These are phyloP conservation scores for Galeopsis tetrahit DNA, from an alignment of 257 asterid species.

Conservation along the genomic window DNA sequence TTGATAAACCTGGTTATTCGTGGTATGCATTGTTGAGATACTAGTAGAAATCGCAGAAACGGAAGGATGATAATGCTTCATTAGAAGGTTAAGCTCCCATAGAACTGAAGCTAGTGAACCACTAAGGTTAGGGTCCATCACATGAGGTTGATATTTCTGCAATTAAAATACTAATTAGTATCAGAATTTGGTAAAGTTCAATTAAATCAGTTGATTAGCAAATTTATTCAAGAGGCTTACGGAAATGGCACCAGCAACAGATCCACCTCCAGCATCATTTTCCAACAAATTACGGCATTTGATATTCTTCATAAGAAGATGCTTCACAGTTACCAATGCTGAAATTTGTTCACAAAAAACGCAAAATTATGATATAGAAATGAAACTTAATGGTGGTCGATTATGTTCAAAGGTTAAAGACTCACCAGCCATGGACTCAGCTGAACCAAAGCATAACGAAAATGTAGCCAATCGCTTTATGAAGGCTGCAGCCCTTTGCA, in stretches of 20 bases:
- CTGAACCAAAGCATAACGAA: conserved; percentile 75
- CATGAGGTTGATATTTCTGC: conserved; percentile 88
- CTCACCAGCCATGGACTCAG: conserved; percentile 95
- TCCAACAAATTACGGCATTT: conserved; percentile 90
- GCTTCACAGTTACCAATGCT: conserved; percentile 88
- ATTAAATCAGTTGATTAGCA: no score
- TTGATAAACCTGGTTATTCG: conserved; percentile 62
- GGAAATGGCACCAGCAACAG: conserved; percentile 90
- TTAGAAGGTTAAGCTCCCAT: conserved; percentile 92
- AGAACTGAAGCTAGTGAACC: conserved; percentile 97
- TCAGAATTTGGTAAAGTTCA: neutral
- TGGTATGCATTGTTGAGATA: conserved; percentile 65
- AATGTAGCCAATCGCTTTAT: conserved; percentile 84
- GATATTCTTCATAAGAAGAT: conserved; percentile 82
- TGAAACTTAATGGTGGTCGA: neutral
- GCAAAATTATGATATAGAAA: conserved; percentile 10
- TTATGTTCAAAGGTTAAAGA: neutral
- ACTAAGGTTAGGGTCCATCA: conserved; percentile 85
- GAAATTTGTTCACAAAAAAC: conserved; percentile 31
- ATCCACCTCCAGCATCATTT: conserved; percentile 96
- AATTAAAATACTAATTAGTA: conserved; percentile 19
- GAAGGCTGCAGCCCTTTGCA: conserved; percentile 98
- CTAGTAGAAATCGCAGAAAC: conserved; percentile 65
- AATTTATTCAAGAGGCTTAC: conserved; percentile 47
- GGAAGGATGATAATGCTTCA: conserved; percentile 79